Evolutionary conservation across 805 yeast species (phyloP).

Genomic region (Kazachstania bromeliacearum): DNA sequence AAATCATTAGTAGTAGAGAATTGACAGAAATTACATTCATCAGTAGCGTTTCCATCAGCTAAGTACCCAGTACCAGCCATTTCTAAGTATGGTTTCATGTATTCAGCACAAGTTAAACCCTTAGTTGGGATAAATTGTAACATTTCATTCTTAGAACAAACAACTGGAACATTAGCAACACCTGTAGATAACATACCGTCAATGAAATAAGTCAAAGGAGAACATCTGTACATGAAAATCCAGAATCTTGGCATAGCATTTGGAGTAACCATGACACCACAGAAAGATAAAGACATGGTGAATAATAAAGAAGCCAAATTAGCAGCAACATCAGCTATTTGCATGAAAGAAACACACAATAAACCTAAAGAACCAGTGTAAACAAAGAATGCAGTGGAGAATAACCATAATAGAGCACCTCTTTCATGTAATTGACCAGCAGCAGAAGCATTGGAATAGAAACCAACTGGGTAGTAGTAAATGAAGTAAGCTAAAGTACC

Average conservation of each 20-base stretch:
- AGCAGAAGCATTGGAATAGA: constrained; percentile 50
- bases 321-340: constrained; percentile 54
- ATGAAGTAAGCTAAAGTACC: constrained; percentile 57
- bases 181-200: constrained; percentile 46
- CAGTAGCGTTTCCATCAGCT: constrained; percentile 39
- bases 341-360: constrained; percentile 48
- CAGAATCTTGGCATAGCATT: constrained; percentile 62
- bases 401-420: constrained; percentile 49
- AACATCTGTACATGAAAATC: constrained; percentile 67
- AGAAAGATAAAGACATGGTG: constrained; percentile 57
- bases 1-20: constrained; percentile 47
- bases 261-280: constrained; percentile 64
- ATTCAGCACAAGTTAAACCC: constrained; percentile 51
- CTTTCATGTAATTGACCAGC: constrained; percentile 40
- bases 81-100: constrained; percentile 33
- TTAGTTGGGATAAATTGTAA: constrained; percentile 41
- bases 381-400: constrained; percentile 38
- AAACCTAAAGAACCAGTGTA: constrained; percentile 53
- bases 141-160: constrained; percentile 41
- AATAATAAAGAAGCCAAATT: constrained; percentile 47
- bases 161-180: constrained; percentile 40
- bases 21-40: constrained; percentile 49
- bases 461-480: constrained; percentile 67
- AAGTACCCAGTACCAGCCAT: constrained; percentile 38
- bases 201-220: constrained; percentile 62